Percentiles rank a stretch among this genome's conserved stretches.
Evolutionary conservation across 257 asterid species (phyloP).

Genomic region (Primulina eburnea): DNA sequence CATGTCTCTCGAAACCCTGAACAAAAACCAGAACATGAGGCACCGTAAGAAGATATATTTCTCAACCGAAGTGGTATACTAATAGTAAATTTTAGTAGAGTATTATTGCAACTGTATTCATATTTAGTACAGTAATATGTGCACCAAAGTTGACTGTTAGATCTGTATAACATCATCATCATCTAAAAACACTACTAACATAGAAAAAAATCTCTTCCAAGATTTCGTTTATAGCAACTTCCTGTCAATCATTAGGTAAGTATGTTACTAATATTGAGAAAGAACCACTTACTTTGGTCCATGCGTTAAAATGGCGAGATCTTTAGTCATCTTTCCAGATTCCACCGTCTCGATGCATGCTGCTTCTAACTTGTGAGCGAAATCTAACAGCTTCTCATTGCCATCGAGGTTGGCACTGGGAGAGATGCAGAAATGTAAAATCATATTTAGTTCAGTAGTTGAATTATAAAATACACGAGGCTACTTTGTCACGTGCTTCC

Average conservation of each 20-base stretch:
- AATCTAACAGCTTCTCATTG: constrained; percentile 57
- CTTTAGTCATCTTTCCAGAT: constrained; percentile 94
- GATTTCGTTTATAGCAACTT: background rate
- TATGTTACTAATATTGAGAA: background rate
- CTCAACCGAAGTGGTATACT: background rate
- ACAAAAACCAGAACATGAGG: constrained; percentile 21
- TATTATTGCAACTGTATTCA: background rate
- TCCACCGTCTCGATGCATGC: constrained; percentile 83
- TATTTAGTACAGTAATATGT: background rate
- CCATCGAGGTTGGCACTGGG: constrained; percentile 80
- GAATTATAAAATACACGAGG: background rate
- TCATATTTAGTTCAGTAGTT: background rate
- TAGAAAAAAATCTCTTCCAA: background rate
- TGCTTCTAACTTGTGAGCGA: constrained; percentile 72
- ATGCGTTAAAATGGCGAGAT: constrained; percentile 72
- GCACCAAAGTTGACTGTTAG: background rate
- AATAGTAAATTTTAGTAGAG: background rate
- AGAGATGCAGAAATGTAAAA: constrained; percentile 13
- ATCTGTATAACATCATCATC: too few species aligned
- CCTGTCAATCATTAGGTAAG: background rate
- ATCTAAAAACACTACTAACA: too few species aligned
- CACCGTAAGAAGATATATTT: constrained; percentile 4
- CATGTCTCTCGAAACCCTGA: constrained; percentile 76
- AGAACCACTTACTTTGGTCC: constrained; percentile 72
- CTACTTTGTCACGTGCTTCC: background rate